Base-by-base conservation (phyloP, 2,329 filamentous ascomycete genomes). In the Fusarium austroafricanum region DNA sequence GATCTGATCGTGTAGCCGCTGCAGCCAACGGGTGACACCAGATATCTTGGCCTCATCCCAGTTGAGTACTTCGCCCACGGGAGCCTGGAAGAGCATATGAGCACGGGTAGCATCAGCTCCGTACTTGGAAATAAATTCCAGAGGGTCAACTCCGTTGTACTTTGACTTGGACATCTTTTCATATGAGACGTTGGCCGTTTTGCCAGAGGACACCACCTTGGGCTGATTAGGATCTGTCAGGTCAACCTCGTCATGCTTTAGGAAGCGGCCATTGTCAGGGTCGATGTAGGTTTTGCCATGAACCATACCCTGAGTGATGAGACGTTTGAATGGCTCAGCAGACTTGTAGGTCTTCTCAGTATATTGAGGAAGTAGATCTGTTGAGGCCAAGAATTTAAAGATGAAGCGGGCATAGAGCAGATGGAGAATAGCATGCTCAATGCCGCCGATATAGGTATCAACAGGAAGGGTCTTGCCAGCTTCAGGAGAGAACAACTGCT, bases 121-220 rank as follows among this genome's bases (percentile, higher is more conserved):
- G 71, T 96, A 90, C 69, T 87, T 88, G 10, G 84, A 80, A 58
- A 96, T 92, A 67, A 91, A 92, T 1, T 82, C 83, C 0, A 87
- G 89, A 0, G 94, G 94, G 75, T 97, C 93, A 9, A 97, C 92
- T 26, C 94, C 94, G 75, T 97, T 97, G 80, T 96, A 85, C 78
- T 97, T 97, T 73, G 92, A 96, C 80, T 97, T 97, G 38, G 92
- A 96, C 94, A 97, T 97, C 76, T 97, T 97, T 77, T 97, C 93
- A 71, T 87, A 97, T 2, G 87, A 89, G 18, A 93, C 79, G 28
- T 82, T 86, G 2, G 91, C 88, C 0, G 75, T 73, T 46, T 85
- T 79, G 5, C 88, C 87, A 0, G 88, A 91, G 0, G 85, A 83
- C 18, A 83, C 83, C n/a, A 96, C 86, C 54, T 83, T 82, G 2